Evolutionary conservation across 1,284 basidiomycete species (phyloP).

Genomic region (Amylostereum chailletii): DNA sequence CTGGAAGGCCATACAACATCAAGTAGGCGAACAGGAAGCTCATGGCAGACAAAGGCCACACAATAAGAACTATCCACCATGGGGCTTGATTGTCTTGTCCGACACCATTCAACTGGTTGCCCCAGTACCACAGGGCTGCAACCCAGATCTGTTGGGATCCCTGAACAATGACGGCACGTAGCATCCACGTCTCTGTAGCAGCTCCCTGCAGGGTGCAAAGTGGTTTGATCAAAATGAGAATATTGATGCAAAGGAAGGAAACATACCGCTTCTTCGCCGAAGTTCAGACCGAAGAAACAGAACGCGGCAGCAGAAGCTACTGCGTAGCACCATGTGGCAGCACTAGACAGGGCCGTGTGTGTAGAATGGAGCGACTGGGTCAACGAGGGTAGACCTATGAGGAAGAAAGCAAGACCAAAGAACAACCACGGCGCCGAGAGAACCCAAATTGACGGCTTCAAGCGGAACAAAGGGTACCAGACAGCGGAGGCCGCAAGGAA

Average conservation of each 20-base stretch:
- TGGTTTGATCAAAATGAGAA: slow-evolving; percentile 6
- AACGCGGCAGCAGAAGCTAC: slow-evolving; percentile 84
- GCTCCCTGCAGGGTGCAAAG: slow-evolving; percentile 48
- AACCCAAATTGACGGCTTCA: slow-evolving; percentile 82
- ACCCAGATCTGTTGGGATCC: slow-evolving; percentile 92
- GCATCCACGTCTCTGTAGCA: slow-evolving; percentile 85
- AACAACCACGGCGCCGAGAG: slow-evolving; percentile 83
- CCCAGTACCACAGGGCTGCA: slow-evolving; percentile 92
- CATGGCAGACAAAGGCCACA: slow-evolving; percentile 77
- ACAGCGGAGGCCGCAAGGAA: slow-evolving; percentile 79
- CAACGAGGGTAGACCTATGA: slow-evolving; percentile 82
- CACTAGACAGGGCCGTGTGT: slow-evolving; percentile 60
- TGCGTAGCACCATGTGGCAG: slow-evolving; percentile 86
- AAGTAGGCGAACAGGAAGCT: slow-evolving; percentile 73
- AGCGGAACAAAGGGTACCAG: slow-evolving; percentile 88
- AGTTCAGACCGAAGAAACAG: slow-evolving; percentile 90
- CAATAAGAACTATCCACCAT: slow-evolving; percentile 77
- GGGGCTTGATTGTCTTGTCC: slow-evolving; percentile 44
- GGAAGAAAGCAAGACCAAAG: slow-evolving; percentile 82
- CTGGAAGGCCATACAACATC: slow-evolving; percentile 79
- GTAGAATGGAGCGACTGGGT: slow-evolving; percentile 49
- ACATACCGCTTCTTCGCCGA: slow-evolving; percentile 86
- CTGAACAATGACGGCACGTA: slow-evolving; percentile 85
- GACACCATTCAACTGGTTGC: slow-evolving; percentile 62
- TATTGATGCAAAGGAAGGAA: background rate